These are phyloP conservation scores for Gynostemma pentaphyllum DNA, from an alignment of 306 rosid genomes.

Conservation along the genomic window DNA sequence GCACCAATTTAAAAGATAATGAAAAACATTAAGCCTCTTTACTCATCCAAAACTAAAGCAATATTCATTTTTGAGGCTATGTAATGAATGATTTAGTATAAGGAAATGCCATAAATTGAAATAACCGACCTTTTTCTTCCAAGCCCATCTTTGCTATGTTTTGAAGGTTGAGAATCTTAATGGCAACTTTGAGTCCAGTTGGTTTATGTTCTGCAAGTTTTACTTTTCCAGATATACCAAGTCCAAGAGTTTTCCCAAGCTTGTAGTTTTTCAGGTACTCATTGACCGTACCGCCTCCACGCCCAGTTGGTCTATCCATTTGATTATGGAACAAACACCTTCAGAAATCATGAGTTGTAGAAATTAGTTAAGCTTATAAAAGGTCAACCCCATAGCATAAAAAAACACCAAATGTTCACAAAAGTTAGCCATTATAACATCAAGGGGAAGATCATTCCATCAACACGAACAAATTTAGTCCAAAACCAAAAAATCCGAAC, in stretches of 20 bases:
- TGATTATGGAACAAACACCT: neutral
- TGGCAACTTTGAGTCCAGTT: conserved; percentile 88
- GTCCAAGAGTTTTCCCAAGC: conserved; percentile 89
- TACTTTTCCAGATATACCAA: conserved; percentile 88
- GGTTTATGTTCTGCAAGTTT: conserved; percentile 77
- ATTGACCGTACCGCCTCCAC: conserved; percentile 40
- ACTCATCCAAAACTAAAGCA: neutral
- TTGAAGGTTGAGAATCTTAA: conserved; percentile 81
- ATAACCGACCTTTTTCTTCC: conserved; percentile 77
- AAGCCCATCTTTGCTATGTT: conserved; percentile 76
- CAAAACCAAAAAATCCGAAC: too few species aligned
- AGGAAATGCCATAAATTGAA: neutral
- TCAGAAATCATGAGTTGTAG: neutral
- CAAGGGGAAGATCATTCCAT: too few species aligned
- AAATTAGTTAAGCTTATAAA: too few species aligned
- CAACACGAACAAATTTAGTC: too few species aligned
- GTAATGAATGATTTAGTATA: too few species aligned
- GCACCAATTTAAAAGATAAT: conserved; percentile 20
- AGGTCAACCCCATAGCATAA: too few species aligned
- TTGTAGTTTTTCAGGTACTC: conserved; percentile 59
- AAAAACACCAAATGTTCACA: too few species aligned
- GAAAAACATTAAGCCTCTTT: neutral
- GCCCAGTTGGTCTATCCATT: conserved; percentile 50
- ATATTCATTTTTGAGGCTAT: too few species aligned
- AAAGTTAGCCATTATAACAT: too few species aligned